Conservation (phyloP, 148 eudicot species). For the Chenopodium berlandieri region DNA sequence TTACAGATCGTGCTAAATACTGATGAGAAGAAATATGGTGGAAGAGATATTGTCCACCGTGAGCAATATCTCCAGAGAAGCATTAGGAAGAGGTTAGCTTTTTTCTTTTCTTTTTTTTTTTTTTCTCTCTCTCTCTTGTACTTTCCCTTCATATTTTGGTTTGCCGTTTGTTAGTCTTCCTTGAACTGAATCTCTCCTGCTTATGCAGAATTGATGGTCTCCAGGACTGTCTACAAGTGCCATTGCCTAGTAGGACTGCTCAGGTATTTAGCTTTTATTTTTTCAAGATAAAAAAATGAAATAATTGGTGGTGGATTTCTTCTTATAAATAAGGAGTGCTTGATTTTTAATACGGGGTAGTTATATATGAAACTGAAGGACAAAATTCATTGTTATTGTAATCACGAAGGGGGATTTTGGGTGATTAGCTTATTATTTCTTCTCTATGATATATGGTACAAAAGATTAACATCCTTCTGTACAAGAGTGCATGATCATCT, state of each 20-base stretch:
- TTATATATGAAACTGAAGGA: background rate
- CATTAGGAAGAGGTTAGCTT: conserved; percentile 56
- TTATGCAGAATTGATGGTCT: conserved; percentile 73
- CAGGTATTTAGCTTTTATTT: conserved; percentile 52
- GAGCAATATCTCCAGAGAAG: conserved; percentile 73
- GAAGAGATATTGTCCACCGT: conserved; percentile 54
- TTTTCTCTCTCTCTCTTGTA: background rate
- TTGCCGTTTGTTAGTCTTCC: conserved; percentile 9
- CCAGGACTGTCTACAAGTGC: conserved; percentile 68
- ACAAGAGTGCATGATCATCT: background rate
- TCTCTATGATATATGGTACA: background rate
- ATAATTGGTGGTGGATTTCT: background rate
- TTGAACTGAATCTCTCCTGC: conserved; percentile 4
- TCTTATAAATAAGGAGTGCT: background rate
- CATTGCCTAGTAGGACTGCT: conserved; percentile 82
- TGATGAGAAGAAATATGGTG: conserved; percentile 86
- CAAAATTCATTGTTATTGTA: background rate
- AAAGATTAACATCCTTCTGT: background rate
- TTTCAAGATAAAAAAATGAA: background rate
- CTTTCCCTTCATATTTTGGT: conserved; percentile 5
- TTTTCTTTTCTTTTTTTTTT: background rate
- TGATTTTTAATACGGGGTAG: background rate
- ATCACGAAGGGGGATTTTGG: background rate
- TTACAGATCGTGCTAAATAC: conserved; percentile 73
- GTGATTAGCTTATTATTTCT: background rate